These are phyloP conservation scores for Puccinia hordei DNA, from an alignment of 1,284 basidiomycete genomes.

Conservation along the genomic window DNA sequence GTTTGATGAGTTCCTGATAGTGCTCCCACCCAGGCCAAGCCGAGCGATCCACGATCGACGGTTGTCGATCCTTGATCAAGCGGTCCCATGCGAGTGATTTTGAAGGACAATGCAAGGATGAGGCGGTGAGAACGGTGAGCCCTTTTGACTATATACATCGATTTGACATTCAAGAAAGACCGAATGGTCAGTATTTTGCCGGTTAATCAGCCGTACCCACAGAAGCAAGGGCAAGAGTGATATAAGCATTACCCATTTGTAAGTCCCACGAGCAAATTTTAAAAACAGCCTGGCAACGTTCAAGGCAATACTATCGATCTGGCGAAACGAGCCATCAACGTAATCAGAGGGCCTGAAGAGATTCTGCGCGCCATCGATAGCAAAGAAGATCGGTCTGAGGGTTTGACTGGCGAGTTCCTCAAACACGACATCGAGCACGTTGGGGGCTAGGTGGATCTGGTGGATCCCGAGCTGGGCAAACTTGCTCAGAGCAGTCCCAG, in stretches of 20 bases:
- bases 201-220: no score
- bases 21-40: slow-evolving; percentile 43
- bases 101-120: slow-evolving; percentile 12
- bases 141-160: slow-evolving; percentile 47
- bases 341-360: slow-evolving; percentile 45
- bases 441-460: slow-evolving; percentile 14
- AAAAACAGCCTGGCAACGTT: slow-evolving; percentile 28
- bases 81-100: slow-evolving; percentile 43
- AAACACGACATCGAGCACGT: slow-evolving; percentile 27
- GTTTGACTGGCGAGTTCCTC: slow-evolving; percentile 36
- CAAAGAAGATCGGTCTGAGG: slow-evolving; percentile 41
- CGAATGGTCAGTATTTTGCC: no score
- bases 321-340: slow-evolving; percentile 38
- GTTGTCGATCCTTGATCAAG: slow-evolving; percentile 6
- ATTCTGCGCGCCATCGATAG: slow-evolving; percentile 50
- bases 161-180: no score
- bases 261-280: slow-evolving; percentile 29
- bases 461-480: slow-evolving; percentile 15
- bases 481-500: not conserved
- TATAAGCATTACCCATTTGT: slow-evolving; percentile 27
- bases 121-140: slow-evolving; percentile 5
- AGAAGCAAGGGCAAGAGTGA: not conserved
- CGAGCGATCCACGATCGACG: not conserved
- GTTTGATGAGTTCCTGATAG: slow-evolving; percentile 26
- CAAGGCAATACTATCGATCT: slow-evolving; percentile 44